A percentile compares a stretch with the other conserved stretches of the same genome.
Evolutionary conservation across 179 eudicot genomes (phyloP).

Genomic region (Sideroxylon spinosum): DNA sequence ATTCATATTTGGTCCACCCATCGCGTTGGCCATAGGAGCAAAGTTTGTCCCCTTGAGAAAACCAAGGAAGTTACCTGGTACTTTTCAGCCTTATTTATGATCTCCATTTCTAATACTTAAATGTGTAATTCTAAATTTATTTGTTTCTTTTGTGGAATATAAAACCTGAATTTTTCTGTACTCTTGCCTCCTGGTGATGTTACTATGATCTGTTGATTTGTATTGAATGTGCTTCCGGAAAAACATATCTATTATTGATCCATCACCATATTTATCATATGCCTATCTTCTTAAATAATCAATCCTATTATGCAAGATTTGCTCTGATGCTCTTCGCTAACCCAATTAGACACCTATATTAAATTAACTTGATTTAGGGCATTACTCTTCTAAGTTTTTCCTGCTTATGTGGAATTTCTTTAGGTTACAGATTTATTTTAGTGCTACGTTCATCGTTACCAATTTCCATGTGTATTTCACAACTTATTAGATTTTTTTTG

Average conservation of each 20-base stretch:
- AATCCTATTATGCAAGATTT: too few relatives aligned
- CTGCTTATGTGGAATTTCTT: too few relatives aligned
- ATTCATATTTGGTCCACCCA: constrained; percentile 82
- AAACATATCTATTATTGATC: neutral
- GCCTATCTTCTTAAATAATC: neutral
- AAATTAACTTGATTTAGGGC: too few relatives aligned
- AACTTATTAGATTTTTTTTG: neutral
- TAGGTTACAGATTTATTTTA: too few relatives aligned
- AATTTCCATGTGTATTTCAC: neutral
- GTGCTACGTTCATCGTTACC: neutral
- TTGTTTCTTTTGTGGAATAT: too few relatives aligned
- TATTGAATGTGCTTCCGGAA: neutral
- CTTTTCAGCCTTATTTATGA: neutral
- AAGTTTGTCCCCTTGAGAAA: constrained; percentile 84
- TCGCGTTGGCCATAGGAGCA: constrained; percentile 82
- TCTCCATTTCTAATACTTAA: neutral
- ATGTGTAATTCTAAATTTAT: too few relatives aligned
- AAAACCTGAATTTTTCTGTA: too few relatives aligned
- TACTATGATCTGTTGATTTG: neutral
- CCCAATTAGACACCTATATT: too few relatives aligned
- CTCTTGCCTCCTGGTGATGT: too few relatives aligned
- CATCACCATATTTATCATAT: too few relatives aligned
- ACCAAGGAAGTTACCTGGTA: constrained; percentile 79
- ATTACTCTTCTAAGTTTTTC: too few relatives aligned
- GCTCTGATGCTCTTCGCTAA: too few relatives aligned